Base-by-base conservation (phyloP, 106 monocot genomes). In the Dendrobium huoshanense region DNA sequence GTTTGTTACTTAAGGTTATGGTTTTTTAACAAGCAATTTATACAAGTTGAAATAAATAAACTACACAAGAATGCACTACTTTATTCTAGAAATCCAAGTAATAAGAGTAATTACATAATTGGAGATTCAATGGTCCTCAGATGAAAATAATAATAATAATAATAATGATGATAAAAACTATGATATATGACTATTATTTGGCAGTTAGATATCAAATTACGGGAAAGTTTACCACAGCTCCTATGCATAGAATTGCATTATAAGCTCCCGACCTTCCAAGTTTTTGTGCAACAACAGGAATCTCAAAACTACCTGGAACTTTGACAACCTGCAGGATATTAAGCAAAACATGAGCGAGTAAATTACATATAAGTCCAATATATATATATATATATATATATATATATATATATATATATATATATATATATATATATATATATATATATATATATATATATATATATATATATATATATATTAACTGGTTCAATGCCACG, bases 281-380 rank as follows among this genome's bases (percentile, higher is more conserved):
- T 42, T 86, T 83, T 81, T 95, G 95, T 72, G 99, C 95, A 83
- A 90, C 91, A 29, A 95, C 87, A 75, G 99, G 99, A 81, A 99
- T 88, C 88, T 99, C 99, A 91, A 99, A 99, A 80, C 95, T 91
- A 41, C 99, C 99, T 86, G 99, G 95, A 79, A 99, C 99, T 82
- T 89, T 91, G 22, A 95, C 86, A 24, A 99, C 88, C 99, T 99
- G 74, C 25, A 65, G 11, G 58, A 1, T 76, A 51, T 75, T 11
- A 11, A 19, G 4, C 13, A 76, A 76, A 48, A 9, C 48, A 25
- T 25, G 9, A 49, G 33, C 20, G 42, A 70, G 70, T 31, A 37
- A 20, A 70, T 22, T 7, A 51, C 25, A 24, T 15, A 10, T n/a
- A 76, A 49, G 19, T 76, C 22, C 42, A 29, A 49, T 37, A 37